These are phyloP conservation scores for Proliferodiscus dingleyae DNA, from an alignment of 2,329 filamentous ascomycete genomes.

Conservation along the genomic window DNA sequence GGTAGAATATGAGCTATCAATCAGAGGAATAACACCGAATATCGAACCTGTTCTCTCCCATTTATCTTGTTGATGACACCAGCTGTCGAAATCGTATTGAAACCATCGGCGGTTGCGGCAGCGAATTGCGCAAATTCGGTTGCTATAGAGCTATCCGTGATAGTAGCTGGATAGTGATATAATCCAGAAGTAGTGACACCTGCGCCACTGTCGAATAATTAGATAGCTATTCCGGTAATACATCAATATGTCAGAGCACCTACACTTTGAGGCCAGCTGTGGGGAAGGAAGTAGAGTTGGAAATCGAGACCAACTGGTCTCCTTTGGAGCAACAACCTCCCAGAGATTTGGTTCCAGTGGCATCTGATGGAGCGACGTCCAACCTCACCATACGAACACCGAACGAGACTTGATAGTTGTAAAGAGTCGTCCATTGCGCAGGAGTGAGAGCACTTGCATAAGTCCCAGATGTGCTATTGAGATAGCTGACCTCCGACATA, in stretches of 20 bases:
- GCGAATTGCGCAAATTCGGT: slow-evolving; percentile 50
- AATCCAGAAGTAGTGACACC: slow-evolving; percentile 46
- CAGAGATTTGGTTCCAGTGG: slow-evolving; percentile 37
- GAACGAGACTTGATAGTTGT: slow-evolving; percentile 52
- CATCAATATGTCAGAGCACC: slow-evolving; percentile 2
- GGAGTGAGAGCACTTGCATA: slow-evolving; percentile 39
- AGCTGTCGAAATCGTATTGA: slow-evolving; percentile 40
- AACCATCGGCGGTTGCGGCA: slow-evolving; percentile 34
- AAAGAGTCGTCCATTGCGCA: slow-evolving; percentile 51
- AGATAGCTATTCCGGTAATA: neutral
- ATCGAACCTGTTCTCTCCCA: slow-evolving; percentile 44
- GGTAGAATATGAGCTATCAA: neutral
- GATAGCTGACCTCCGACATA: slow-evolving; percentile 28
- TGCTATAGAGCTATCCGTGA: slow-evolving; percentile 48
- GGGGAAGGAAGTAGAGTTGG: slow-evolving; percentile 47
- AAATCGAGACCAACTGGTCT: slow-evolving; percentile 49
- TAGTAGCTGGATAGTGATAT: slow-evolving; percentile 55
- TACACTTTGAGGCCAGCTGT: slow-evolving; percentile 49
- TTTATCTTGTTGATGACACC: slow-evolving; percentile 56
- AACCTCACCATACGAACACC: slow-evolving; percentile 57
- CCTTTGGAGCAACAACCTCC: slow-evolving; percentile 43
- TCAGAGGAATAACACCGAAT: neutral
- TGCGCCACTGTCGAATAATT: slow-evolving; percentile 30
- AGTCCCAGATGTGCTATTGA: slow-evolving; percentile 43
- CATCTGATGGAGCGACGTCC: slow-evolving; percentile 49